phyloP scores from a whole-genome alignment of 2,329 filamentous ascomycete species.

The Aureobasidium sp. region DNA sequence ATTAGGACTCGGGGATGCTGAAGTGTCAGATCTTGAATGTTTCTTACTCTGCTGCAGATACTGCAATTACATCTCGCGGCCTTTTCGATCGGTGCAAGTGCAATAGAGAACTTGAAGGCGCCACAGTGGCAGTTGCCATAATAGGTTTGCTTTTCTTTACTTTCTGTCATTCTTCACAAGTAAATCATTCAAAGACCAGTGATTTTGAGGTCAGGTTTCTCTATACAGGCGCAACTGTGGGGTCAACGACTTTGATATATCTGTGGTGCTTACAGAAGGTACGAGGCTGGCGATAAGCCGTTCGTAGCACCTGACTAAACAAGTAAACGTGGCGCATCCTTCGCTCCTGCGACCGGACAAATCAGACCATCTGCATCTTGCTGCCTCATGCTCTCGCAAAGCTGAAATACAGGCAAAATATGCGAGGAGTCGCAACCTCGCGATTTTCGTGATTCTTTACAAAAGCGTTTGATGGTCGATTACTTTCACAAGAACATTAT shows the following conservation, averaged over 20 bases:
- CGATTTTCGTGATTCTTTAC: background rate
- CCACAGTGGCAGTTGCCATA: slow-evolving; percentile 10
- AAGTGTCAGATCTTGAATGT: no score
- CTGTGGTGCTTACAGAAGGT: background rate
- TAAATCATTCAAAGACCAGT: background rate
- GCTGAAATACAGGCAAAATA: background rate
- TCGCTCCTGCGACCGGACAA: background rate
- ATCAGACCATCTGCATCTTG: no score
- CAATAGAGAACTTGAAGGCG: slow-evolving; percentile 7
- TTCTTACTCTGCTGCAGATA: slow-evolving; percentile 9
- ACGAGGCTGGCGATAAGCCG: background rate
- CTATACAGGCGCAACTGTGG: background rate
- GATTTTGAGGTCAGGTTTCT: background rate
- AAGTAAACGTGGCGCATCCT: background rate
- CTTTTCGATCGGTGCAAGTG: background rate
- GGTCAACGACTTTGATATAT: background rate
- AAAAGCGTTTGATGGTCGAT: background rate
- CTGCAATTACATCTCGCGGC: slow-evolving; percentile 4
- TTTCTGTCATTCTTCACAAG: background rate
- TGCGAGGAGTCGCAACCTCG: no score
- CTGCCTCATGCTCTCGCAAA: no score
- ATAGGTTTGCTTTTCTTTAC: background rate
- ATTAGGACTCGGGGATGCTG: background rate
- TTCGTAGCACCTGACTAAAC: background rate
- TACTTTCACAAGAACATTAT: background rate